Conservation (phyloP, 441 rosid species). For the Adansonia rubrostipa region DNA sequence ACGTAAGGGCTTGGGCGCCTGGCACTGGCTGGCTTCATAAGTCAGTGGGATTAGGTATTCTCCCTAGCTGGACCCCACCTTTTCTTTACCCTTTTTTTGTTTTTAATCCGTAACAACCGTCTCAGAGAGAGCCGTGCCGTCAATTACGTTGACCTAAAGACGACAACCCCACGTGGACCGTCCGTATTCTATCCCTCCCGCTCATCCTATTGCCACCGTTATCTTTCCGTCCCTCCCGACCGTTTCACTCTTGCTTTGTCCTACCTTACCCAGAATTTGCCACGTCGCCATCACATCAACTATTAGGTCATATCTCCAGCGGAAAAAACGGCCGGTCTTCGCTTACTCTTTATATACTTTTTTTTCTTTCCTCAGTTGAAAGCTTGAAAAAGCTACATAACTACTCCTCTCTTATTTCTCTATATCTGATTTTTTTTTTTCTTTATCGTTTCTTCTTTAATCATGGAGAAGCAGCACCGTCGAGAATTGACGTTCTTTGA, state of each 20-base stretch:
- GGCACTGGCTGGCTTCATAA: slow-evolving; percentile 28
- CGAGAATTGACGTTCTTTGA: slow-evolving; percentile 57
- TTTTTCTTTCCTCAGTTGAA: not conserved
- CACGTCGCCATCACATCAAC: slow-evolving; percentile 31
- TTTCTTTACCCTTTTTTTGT: not conserved
- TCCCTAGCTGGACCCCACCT: slow-evolving; percentile 40
- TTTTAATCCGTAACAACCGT: slow-evolving; percentile 45
- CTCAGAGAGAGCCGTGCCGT: slow-evolving; percentile 69
- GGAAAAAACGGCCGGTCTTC: slow-evolving; percentile 46
- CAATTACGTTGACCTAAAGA: slow-evolving; percentile 74
- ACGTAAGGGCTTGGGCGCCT: slow-evolving; percentile 32
- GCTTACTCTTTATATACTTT: slow-evolving; percentile 24
- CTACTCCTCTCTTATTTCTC: slow-evolving; percentile 26
- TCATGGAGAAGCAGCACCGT: slow-evolving; percentile 65
- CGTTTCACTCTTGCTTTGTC: slow-evolving; percentile 27
- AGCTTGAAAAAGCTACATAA: slow-evolving; percentile 37
- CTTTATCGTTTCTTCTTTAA: slow-evolving; percentile 24
- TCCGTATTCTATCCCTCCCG: slow-evolving; percentile 31
- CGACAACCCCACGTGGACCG: slow-evolving; percentile 56
- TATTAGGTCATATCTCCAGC: slow-evolving; percentile 40
- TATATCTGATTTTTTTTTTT: not conserved
- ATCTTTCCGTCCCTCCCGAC: slow-evolving; percentile 24
- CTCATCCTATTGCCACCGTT: slow-evolving; percentile 21
- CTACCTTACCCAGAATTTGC: slow-evolving; percentile 15
- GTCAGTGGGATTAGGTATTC: slow-evolving; percentile 73